Evolutionary conservation across 192 early-diverging fungal species (phyloP).

Genomic region (Chytriomyces confervae): DNA sequence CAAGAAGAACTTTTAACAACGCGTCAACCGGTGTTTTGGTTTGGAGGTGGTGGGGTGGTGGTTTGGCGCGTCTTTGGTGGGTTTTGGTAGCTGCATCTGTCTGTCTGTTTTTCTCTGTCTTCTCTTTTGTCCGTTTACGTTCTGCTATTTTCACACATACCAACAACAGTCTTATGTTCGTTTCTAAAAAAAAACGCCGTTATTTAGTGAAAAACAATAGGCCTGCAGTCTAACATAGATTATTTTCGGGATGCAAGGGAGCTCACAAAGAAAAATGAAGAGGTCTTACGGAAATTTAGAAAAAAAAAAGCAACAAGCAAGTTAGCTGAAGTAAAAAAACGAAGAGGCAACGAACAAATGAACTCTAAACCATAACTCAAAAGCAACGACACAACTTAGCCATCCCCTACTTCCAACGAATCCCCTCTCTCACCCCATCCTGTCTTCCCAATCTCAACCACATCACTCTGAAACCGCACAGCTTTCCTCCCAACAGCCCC

Average conservation of each 20-base stretch:
- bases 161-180: background rate
- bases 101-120: background rate
- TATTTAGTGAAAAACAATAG: background rate
- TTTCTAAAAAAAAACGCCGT: background rate
- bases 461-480: background rate
- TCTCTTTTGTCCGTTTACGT: background rate
- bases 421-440: background rate
- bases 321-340: background rate
- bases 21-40: background rate
- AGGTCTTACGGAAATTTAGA: background rate
- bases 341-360: background rate
- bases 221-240: background rate
- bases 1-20: conserved; percentile 84
- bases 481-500: background rate
- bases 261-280: background rate
- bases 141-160: background rate
- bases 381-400: background rate
- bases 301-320: background rate
- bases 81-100: background rate
- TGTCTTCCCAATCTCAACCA: background rate
- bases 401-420: background rate
- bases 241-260: background rate
- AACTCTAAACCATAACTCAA: background rate
- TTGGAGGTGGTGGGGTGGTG: background rate
- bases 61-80: background rate